Conservation (phyloP, 495 filamentous ascomycete species). For the Aspergillus indologenus region DNA sequence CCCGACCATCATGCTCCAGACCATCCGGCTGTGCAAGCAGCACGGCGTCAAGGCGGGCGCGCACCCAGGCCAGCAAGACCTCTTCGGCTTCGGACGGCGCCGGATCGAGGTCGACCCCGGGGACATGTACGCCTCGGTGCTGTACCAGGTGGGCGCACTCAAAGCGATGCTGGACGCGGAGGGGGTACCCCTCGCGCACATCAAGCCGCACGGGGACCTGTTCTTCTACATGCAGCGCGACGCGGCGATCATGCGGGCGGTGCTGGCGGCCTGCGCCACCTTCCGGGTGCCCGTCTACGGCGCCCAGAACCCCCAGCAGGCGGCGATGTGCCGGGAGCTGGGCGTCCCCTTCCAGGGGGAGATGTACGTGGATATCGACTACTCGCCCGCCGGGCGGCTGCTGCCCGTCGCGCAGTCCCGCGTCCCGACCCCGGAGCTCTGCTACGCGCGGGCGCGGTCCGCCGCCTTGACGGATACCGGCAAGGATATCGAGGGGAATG, state of each 20-base stretch:
- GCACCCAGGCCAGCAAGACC: slow-evolving; percentile 59
- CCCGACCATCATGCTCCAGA: slow-evolving; percentile 6
- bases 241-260: slow-evolving; percentile 47
- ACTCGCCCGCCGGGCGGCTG: slow-evolving; percentile 39
- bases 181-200: slow-evolving; percentile 52
- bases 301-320: slow-evolving; percentile 52
- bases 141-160: slow-evolving; percentile 61
- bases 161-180: slow-evolving; percentile 55
- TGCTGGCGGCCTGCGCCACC: slow-evolving; percentile 28
- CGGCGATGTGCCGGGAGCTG: slow-evolving; percentile 41
- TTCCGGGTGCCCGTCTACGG: slow-evolving; percentile 44
- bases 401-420: background rate
- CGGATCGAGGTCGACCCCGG: slow-evolving; percentile 53
- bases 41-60: slow-evolving; percentile 54
- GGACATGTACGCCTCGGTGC: slow-evolving; percentile 53
- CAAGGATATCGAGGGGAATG: background rate
- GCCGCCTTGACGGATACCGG: background rate
- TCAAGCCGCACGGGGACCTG: slow-evolving; percentile 58
- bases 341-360: slow-evolving; percentile 56
- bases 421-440: background rate
- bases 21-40: slow-evolving; percentile 53
- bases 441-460: slow-evolving; percentile 1
- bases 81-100: slow-evolving; percentile 61
- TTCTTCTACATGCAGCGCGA: slow-evolving; percentile 58
- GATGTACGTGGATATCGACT: slow-evolving; percentile 58